Evolutionary conservation across 1,139 yeast species (phyloP).

Genomic region (Diutina catenulata): DNA sequence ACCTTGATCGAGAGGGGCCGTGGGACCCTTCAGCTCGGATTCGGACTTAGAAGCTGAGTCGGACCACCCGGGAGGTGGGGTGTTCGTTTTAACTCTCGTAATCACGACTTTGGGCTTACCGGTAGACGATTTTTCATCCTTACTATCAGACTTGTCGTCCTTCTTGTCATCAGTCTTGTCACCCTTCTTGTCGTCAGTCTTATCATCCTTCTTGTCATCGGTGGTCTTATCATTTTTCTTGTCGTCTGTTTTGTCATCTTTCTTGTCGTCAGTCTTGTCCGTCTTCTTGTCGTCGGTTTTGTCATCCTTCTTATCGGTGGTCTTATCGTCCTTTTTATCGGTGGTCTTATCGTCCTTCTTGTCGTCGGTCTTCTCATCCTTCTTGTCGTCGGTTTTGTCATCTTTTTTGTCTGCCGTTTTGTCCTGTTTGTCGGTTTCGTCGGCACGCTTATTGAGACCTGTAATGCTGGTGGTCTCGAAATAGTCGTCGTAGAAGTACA

Average conservation of each 20-base stretch:
- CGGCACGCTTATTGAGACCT: neutral
- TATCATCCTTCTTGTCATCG: neutral
- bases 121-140: neutral
- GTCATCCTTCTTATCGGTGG: neutral
- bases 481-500: conserved; percentile 4
- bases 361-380: neutral
- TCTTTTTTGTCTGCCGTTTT: neutral
- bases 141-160: neutral
- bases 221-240: neutral
- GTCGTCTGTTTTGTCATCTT: neutral
- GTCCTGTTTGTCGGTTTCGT: neutral
- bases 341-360: neutral
- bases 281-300: neutral
- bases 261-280: neutral
- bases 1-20: conserved; percentile 9
- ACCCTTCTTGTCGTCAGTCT: neutral
- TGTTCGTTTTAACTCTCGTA: neutral
- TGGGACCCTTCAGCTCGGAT: neutral
- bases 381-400: neutral
- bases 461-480: neutral
- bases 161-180: neutral
- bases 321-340: neutral
- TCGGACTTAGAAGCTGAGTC: neutral
- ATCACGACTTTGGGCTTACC: neutral
- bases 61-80: neutral